phyloP scores from a whole-genome alignment of 2,329 filamentous ascomycete species.

The Fusarium mexicanum region DNA sequence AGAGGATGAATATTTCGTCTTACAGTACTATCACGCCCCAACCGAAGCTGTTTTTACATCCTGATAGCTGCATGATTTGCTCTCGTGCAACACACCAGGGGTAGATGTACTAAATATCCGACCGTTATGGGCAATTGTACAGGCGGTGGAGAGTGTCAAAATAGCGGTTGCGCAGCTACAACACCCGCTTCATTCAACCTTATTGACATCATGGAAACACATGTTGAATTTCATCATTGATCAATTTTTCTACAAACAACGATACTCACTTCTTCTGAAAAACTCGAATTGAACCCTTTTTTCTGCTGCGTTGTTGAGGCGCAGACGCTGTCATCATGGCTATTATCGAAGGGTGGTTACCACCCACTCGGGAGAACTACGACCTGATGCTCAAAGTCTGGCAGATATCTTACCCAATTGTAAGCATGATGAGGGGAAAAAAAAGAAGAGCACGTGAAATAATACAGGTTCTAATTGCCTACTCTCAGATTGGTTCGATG shows the following conservation, averaged over 20 bases:
- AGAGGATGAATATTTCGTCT: background rate
- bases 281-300: background rate
- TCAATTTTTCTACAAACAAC: background rate
- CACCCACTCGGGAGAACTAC: slow-evolving; percentile 67
- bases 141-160: slow-evolving; percentile 42
- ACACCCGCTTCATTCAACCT: background rate
- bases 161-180: slow-evolving; percentile 28
- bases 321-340: slow-evolving; percentile 50
- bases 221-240: background rate
- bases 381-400: slow-evolving; percentile 62
- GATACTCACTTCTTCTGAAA: background rate
- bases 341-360: slow-evolving; percentile 64
- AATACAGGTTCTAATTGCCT: background rate
- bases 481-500: slow-evolving; percentile 69
- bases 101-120: background rate
- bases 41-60: background rate
- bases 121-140: background rate
- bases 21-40: background rate
- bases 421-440: slow-evolving; percentile 45
- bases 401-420: slow-evolving; percentile 62
- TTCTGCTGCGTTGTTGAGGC: background rate
- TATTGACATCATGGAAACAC: slow-evolving; percentile 37
- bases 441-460: background rate
- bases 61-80: background rate
- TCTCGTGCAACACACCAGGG: background rate